Evolutionary conservation across 2,329 filamentous ascomycete genomes (phyloP).

Genomic region (Hypocrella siamensis): DNA sequence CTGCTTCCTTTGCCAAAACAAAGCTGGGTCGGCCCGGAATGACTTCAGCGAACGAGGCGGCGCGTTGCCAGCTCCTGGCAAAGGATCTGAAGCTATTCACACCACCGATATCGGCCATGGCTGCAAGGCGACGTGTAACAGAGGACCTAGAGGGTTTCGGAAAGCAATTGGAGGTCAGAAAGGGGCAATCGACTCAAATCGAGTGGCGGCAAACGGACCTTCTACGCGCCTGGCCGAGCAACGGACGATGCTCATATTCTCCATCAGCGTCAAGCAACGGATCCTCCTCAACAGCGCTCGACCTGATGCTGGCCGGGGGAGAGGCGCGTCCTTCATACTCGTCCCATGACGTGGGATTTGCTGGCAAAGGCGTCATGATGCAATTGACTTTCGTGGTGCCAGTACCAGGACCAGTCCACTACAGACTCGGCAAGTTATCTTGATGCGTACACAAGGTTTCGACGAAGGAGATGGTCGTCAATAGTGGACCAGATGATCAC

Average conservation of each 20-base stretch:
- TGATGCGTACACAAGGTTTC: too few relatives aligned
- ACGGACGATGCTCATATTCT: constrained; percentile 12
- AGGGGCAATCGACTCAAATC: background rate
- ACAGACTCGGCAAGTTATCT: too few relatives aligned
- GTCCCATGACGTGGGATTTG: constrained; percentile 28
- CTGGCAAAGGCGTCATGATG: constrained; percentile 7
- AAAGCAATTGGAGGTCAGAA: background rate
- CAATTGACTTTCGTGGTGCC: too few relatives aligned
- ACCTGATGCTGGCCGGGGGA: constrained; percentile 25
- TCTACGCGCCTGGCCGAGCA: constrained; percentile 13
- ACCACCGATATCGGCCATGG: constrained; percentile 60
- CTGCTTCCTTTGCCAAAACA: constrained; percentile 42
- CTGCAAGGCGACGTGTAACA: constrained; percentile 37
- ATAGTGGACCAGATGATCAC: too few relatives aligned
- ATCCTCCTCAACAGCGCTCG: constrained; percentile 27
- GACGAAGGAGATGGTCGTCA: too few relatives aligned
- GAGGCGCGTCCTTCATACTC: constrained; percentile 28
- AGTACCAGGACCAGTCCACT: too few relatives aligned
- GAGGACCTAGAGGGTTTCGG: constrained; percentile 31
- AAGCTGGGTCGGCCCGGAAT: constrained; percentile 67
- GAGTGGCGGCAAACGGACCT: constrained; percentile 9
- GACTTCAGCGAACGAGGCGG: constrained; percentile 76
- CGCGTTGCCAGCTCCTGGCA: constrained; percentile 80
- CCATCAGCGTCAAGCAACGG: constrained; percentile 26
- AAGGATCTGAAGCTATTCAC: constrained; percentile 93